Conservation (phyloP, 2,329 filamentous ascomycete species). For the Sporothrix pallida region DNA sequence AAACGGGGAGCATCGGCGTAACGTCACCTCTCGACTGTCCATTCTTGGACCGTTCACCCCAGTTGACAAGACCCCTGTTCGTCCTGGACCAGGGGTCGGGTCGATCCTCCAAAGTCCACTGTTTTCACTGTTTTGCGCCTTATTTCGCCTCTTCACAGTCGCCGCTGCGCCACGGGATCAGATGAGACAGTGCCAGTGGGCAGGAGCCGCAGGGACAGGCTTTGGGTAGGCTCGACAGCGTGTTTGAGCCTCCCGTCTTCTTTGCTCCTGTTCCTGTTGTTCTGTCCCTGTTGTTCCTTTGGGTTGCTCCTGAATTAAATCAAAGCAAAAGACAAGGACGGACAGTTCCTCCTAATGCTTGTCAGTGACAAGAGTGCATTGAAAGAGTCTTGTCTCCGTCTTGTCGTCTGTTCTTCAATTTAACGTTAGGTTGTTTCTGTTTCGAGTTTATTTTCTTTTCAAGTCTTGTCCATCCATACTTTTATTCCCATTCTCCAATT, state of each 20-base stretch:
- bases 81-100: not conserved
- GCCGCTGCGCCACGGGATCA: slow-evolving; percentile 16
- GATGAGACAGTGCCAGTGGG: slow-evolving; percentile 4
- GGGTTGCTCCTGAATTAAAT: not conserved
- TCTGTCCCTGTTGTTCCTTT: no score
- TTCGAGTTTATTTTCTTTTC: not conserved
- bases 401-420: no score
- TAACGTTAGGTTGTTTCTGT: not conserved
- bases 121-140: not conserved
- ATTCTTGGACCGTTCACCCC: not conserved
- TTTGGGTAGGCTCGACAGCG: not conserved
- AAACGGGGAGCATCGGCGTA: slow-evolving; percentile 20
- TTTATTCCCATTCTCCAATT: not conserved
- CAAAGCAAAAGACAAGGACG: not conserved
- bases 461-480: not conserved
- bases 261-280: no score
- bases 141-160: not conserved
- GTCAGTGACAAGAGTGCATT: no score
- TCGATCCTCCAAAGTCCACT: not conserved
- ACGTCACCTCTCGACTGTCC: slow-evolving; percentile 1
- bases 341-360: no score
- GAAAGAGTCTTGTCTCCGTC: no score
- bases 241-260: no score
- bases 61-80: not conserved
- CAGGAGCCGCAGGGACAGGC: not conserved